Evolutionary conservation across 805 yeast species (phyloP), one percentile per base, ranked within the genome.

Genomic region (Ogataea corticis): DNA sequence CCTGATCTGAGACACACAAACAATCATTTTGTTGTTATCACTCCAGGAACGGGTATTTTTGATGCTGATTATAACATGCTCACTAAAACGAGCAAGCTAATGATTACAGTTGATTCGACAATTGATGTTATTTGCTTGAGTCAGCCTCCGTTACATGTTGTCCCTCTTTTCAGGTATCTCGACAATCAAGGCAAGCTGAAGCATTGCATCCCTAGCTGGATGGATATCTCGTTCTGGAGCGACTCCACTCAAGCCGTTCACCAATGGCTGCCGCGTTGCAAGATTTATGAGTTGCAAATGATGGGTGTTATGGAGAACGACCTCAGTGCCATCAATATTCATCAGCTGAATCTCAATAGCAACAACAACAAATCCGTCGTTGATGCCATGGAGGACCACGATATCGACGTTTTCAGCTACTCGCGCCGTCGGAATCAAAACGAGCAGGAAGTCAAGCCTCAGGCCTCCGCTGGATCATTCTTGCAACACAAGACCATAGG

Each of bases 231-330:
- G 0, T 94, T 86, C 59, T 94, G 96, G 87, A 80, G 77, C 43
- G 87, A 85, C 40, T 63, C 74, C 2, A 70, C 72, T 23, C 68
- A 70, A 16, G 56, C 65, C 4, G 66, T 67, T 29, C 71, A 71
- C 27, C 85, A 80, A 54, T 92, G 98, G 97, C 77, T 85, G n/a
- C 97, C 99, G 0, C 72, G 94, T 29, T 90, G 97, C 65, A 89
- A 88, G 57, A 91, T 94, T 41, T 92, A 94, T 63, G 98, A 92
- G 58, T 67, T 94, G 15, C 98, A 94, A 63, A 94, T 94, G 97
- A 92, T 92, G 95, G 98, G 98, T 0, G 78, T 94, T 7, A 89
- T 92, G 84, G 98, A 92, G 57, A 88, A 87, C 56, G 97, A 94
- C 58, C 71, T 83, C 46, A 80, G 82, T 52, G 80, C 85, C 11